Conservation (phyloP, 306 rosid genomes). For the Castanea crenata region DNA sequence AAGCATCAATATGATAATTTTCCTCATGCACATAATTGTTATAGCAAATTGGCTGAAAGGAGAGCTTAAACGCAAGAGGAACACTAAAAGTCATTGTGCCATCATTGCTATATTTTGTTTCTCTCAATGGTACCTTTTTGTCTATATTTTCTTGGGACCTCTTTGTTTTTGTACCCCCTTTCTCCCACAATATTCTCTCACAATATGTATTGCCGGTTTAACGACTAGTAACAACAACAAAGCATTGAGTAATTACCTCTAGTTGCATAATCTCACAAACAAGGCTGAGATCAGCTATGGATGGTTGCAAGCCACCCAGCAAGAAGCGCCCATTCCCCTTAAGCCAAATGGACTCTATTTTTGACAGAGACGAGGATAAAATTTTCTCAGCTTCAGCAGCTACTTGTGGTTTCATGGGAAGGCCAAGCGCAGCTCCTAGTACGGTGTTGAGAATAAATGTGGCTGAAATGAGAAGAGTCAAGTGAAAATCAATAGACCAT, state of each 20-base stretch:
- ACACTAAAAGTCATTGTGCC: background rate
- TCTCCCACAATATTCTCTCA: background rate
- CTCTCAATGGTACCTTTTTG: background rate
- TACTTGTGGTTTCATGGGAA: constrained; percentile 47
- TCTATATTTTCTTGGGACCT: background rate
- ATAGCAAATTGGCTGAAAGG: background rate
- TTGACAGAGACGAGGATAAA: constrained; percentile 61
- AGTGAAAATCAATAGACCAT: constrained; percentile 13
- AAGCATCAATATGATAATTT: background rate
- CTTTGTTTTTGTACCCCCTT: background rate
- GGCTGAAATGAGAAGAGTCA: constrained; percentile 45
- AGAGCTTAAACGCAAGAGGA: background rate
- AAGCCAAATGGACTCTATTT: constrained; percentile 74
- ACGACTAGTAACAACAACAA: background rate
- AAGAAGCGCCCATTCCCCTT: constrained; percentile 60
- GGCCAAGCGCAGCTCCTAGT: constrained; percentile 69
- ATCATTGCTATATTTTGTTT: background rate
- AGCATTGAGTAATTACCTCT: constrained; percentile 51
- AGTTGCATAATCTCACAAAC: constrained; percentile 84
- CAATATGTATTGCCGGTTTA: background rate
- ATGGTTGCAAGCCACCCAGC: constrained; percentile 68
- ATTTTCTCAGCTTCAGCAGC: constrained; percentile 70
- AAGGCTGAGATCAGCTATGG: constrained; percentile 78
- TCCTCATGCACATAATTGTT: background rate
- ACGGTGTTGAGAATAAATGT: constrained; percentile 44